Evolutionary conservation across 1,284 basidiomycete species (phyloP).

Genomic region (Somion occarium): DNA sequence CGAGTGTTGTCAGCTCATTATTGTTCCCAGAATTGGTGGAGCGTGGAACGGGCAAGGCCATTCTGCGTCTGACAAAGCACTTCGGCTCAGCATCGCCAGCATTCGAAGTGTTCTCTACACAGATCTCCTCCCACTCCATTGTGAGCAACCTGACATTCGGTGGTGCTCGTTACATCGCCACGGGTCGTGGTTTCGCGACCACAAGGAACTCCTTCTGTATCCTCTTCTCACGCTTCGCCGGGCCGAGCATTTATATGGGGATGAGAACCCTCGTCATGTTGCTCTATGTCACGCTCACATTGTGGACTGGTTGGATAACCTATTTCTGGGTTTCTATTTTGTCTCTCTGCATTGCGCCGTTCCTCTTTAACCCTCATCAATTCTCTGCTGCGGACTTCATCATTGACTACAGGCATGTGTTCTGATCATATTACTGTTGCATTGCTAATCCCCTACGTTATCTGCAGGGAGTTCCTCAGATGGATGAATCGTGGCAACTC

Average conservation of each 20-base stretch:
- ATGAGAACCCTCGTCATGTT: conserved; percentile 88
- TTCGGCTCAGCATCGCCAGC: conserved; percentile 90
- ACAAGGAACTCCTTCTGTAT: conserved; percentile 91
- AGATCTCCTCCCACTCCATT: conserved; percentile 95
- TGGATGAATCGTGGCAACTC: conserved; percentile 99
- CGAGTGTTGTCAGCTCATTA: not conserved
- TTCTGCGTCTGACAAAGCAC: conserved; percentile 87
- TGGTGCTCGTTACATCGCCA: conserved; percentile 96
- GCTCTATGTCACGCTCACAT: conserved; percentile 84
- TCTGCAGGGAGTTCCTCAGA: conserved; percentile 79
- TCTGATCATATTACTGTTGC: not conserved
- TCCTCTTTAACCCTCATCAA: conserved; percentile 97
- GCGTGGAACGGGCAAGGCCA: conserved; percentile 84
- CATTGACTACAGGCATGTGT: conserved; percentile 82
- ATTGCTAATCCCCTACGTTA: not conserved
- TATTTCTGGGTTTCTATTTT: conserved; percentile 95
- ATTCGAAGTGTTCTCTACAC: conserved; percentile 95
- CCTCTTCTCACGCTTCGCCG: conserved; percentile 93
- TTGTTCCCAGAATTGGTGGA: conserved; percentile 75
- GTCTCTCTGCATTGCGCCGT: conserved; percentile 86
- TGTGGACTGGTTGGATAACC: conserved; percentile 88
- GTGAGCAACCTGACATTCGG: conserved; percentile 93
- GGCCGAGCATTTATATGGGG: conserved; percentile 93
- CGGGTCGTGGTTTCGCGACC: conserved; percentile 96
- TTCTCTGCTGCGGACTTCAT: conserved; percentile 94